Conservation (phyloP, 768 basidiomycete genomes). For the Suillus brevipes region DNA sequence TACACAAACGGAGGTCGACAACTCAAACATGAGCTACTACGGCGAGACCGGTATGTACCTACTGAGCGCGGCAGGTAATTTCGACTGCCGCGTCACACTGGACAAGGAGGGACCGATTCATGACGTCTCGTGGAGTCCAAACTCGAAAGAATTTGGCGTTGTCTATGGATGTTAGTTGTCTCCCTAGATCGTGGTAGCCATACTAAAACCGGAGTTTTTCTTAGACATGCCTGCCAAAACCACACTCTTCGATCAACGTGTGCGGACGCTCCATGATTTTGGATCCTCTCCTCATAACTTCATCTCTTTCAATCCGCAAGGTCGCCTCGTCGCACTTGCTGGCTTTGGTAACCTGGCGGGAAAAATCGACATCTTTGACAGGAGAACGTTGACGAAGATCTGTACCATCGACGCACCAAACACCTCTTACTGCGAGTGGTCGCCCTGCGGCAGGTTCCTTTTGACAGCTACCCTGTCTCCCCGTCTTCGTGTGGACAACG, state of each 20-base stretch:
- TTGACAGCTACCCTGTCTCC: conserved; percentile 96
- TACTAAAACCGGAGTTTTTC: conserved; percentile 1
- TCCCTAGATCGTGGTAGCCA: neutral
- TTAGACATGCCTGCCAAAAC: conserved; percentile 94
- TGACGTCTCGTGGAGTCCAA: conserved; percentile 95
- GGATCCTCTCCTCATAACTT: conserved; percentile 89
- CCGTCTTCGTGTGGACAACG: conserved; percentile 93
- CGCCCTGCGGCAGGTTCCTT: conserved; percentile 88
- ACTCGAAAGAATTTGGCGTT: conserved; percentile 94
- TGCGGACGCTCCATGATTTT: conserved; percentile 86
- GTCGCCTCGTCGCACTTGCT: conserved; percentile 80
- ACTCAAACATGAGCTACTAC: conserved; percentile 96
- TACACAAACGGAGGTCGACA: conserved; percentile 96
- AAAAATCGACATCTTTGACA: conserved; percentile 89
- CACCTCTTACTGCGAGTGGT: conserved; percentile 94
- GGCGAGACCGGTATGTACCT: conserved; percentile 83
- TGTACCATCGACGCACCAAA: conserved; percentile 86
- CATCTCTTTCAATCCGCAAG: conserved; percentile 93
- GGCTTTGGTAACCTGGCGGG: conserved; percentile 98
- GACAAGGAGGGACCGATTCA: conserved; percentile 98
- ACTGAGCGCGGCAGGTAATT: conserved; percentile 86
- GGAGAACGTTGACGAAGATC: conserved; percentile 79
- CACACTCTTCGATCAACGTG: conserved; percentile 88
- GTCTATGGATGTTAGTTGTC: conserved; percentile 87
- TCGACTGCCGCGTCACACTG: conserved; percentile 83